These are phyloP conservation scores for Penicillium sp. DNA, from an alignment of 2,329 filamentous ascomycete genomes.

Conservation along the genomic window DNA sequence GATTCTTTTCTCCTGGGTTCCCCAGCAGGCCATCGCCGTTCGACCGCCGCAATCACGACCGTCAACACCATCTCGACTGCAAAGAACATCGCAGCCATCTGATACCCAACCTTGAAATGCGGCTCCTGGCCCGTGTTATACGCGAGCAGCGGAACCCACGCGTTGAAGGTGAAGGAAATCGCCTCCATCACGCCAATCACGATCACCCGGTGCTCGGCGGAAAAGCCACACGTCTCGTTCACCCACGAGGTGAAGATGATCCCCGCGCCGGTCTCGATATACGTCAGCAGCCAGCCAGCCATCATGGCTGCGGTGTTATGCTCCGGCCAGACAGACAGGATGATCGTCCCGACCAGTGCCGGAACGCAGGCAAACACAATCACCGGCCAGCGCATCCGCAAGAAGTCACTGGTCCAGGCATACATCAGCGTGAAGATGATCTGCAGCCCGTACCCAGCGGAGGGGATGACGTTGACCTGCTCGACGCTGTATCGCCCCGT, in stretches of 20 bases:
- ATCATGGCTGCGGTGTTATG: constrained; percentile 13
- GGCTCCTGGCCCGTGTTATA: constrained; percentile 40
- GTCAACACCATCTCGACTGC: constrained; percentile 3
- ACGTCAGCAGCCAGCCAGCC: constrained; percentile 15
- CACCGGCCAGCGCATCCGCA: constrained; percentile 56
- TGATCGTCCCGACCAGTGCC: constrained; percentile 10
- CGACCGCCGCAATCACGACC: constrained; percentile 1
- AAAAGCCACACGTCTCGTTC: constrained; percentile 47
- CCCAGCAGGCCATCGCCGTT: constrained; percentile 3
- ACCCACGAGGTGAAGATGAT: constrained; percentile 38
- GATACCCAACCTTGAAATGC: constrained; percentile 42
- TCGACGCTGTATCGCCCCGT: constrained; percentile 45
- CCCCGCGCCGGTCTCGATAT: constrained; percentile 11
- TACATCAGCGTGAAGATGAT: constrained; percentile 57
- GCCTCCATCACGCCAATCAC: constrained; percentile 52
- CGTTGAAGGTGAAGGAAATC: constrained; percentile 45
- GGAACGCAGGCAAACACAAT: constrained; percentile 51
- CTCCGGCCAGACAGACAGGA: constrained; percentile 11
- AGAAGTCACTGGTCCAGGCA: constrained; percentile 59
- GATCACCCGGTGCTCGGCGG: constrained; percentile 51
- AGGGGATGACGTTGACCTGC: constrained; percentile 56
- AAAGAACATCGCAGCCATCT: constrained; percentile 35
- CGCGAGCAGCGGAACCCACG: constrained; percentile 45
- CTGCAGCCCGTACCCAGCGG: constrained; percentile 49
- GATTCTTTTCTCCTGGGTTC: too few species aligned